Percentiles rank a stretch among this genome's conserved stretches.
These are phyloP conservation scores for Atalantia buxifolia DNA, from an alignment of 345 rosid genomes.

Conservation along the genomic window DNA sequence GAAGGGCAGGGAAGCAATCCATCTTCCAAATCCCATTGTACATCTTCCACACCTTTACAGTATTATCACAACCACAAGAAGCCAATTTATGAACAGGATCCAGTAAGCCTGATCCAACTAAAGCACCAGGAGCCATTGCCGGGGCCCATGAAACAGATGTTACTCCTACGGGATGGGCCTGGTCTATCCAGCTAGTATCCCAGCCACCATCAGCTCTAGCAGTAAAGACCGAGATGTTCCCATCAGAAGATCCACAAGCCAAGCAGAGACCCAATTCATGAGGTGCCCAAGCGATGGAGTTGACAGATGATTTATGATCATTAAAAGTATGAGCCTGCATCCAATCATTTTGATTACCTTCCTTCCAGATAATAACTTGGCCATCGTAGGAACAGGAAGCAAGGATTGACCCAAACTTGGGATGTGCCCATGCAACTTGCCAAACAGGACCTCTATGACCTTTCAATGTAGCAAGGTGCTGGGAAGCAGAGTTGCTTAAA, in stretches of 20 bases:
- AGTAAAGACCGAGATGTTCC: constrained; percentile 19
- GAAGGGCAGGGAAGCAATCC: constrained; percentile 27
- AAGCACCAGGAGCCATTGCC: constrained; percentile 19
- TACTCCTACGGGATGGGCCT: constrained; percentile 25
- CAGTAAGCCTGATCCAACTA: constrained; percentile 11
- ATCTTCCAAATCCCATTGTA: constrained; percentile 21
- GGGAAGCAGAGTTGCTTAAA: constrained; percentile 6
- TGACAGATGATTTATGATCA: constrained; percentile 20
- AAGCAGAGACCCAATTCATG: constrained; percentile 21
- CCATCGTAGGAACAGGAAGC: constrained; percentile 26
- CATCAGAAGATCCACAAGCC: constrained; percentile 26
- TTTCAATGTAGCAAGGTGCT: constrained; percentile 17
- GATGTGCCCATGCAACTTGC: constrained; percentile 24
- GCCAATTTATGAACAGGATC: constrained; percentile 22
- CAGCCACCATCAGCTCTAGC: constrained; percentile 18
- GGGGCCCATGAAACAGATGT: constrained; percentile 27
- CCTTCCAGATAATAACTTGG: constrained; percentile 22
- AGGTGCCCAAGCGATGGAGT: constrained; percentile 24
- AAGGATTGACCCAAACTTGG: constrained; percentile 21
- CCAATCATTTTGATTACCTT: constrained; percentile 21
- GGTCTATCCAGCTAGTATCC: constrained; percentile 20
- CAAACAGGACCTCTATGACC: constrained; percentile 27
- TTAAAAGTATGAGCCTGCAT: constrained; percentile 14
- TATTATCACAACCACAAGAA: constrained; percentile 22
- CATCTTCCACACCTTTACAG: constrained; percentile 26